Base-by-base conservation (phyloP, 176 grass and related monocot species). In the Oryza officinalis region DNA sequence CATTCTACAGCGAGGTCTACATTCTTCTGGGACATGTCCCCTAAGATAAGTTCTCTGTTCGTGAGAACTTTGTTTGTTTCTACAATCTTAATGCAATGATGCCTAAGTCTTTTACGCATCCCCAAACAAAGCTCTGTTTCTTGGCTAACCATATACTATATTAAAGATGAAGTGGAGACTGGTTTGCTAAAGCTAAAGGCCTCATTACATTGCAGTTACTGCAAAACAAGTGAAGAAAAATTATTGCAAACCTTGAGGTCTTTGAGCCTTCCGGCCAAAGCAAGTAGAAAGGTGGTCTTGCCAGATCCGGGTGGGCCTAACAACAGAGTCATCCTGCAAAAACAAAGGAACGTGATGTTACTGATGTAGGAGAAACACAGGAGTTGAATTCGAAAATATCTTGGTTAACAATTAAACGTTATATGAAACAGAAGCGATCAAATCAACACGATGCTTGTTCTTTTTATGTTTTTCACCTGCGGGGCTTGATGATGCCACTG, bases 241-340 rank as follows among this genome's bases (percentile, higher is more conserved):
- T 5, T 63, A 72, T 72, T 25, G 54, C 31, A 32, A 84, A 97
- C 91, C 91, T 92, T 94, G 14, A 98, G 88, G 80, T 88, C 87
- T 25, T 88, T 90, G 44, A 95, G 87, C 69, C 90, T 95, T 89
- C 96, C 91, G 14, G 96, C 93, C 80, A 98, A 85, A 8, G 93
- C 93, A 25, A 95, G 85, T 86, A 98, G 81, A 35, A 98, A 79
- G 14, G 91, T 98, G 38, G 96, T 98, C 89, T 98, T 98, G 25
- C 96, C 96, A 5, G 96, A 98, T 5, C 91, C 96, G 0, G 96
- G 96, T 2, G 96, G 96, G 8, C 96, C 96, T 88, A 98, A 81
- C 23, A 98, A 85, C 74, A 98, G 83, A 45, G 96, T 95, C 96
- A 98, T 90, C 87, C 96, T 98, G 76, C 40, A 61, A 8, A 35